Evolutionary conservation across 345 rosid genomes (phyloP).

Genomic region (Litchi chinensis): DNA sequence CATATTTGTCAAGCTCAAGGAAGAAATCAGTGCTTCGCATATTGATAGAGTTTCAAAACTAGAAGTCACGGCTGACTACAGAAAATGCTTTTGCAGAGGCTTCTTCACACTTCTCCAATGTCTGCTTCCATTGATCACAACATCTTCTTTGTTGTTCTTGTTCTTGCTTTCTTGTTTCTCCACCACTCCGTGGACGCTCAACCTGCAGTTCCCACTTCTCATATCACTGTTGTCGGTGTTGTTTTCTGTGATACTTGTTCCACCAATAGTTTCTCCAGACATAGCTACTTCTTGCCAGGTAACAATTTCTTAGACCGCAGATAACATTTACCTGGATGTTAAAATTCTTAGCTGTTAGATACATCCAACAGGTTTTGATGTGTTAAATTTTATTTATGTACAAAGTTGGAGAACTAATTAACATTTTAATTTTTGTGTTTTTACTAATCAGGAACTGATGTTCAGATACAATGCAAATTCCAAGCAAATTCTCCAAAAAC

Average conservation of each 20-base stretch:
- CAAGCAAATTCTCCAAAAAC: slow-evolving; percentile 68
- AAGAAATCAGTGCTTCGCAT: not conserved
- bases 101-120: slow-evolving; percentile 40
- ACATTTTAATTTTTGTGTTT: not conserved
- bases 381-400: no score
- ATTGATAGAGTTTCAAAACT: not conserved
- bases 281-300: slow-evolving; percentile 95
- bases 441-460: slow-evolving; percentile 59
- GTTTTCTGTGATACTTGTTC: slow-evolving; percentile 82
- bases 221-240: slow-evolving; percentile 72
- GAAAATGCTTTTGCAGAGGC: slow-evolving; percentile 32
- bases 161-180: slow-evolving; percentile 39
- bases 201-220: slow-evolving; percentile 42
- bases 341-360: not conserved
- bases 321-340: no score
- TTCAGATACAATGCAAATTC: slow-evolving; percentile 71
- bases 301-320: not conserved
- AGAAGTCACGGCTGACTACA: not conserved
- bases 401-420: not conserved
- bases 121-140: slow-evolving; percentile 50
- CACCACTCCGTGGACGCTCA: slow-evolving; percentile 27
- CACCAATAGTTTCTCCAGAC: slow-evolving; percentile 61
- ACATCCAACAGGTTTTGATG: not conserved
- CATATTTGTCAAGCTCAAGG: slow-evolving; percentile 18
- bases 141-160: slow-evolving; percentile 26